Evolutionary conservation across 306 rosid species (phyloP), one percentile per base, ranked within the genome.

Genomic region (Calophaca sinica): DNA sequence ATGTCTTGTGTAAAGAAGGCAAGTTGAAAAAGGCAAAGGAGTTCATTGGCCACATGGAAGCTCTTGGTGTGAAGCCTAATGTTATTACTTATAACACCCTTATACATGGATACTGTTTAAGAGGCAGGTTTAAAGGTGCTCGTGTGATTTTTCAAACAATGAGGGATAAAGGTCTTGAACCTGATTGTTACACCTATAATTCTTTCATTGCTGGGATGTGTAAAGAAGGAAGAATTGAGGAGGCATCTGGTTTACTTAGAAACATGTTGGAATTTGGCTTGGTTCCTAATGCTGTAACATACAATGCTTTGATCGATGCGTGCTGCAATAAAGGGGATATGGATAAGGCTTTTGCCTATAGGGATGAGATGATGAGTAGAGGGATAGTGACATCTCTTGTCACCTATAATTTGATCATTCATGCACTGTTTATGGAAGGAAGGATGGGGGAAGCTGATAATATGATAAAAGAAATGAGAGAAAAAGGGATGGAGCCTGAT

Each of bases 1-100:
- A 91, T 87, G 92, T 89, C 61, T 76, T 94, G 84, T 91, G 97
- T 52, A 94, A 82, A 81, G 89, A 91, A 82, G 96, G 91, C 49
- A 94, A 91, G 87, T 62, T 91, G 87, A 88, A 87, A 82, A 88
- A 75, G 81, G 97, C 98, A 0, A 88, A 84, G 62, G 96, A 86
- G 61, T 87, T 91, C 57, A 73, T 89, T 72, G 94, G 76, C 29
- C 67, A 76, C 26, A 94, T 94, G 97, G 96, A 91, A 62, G 66
- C 35, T 82, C 69, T 83, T 38, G 93, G 90, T 46, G 46, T 87
- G 33, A 74, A 84, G 80, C 91, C 97, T 6, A 87, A 72, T 82
- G 81, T 77, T 58, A 88, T 91, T 65, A 89, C 97, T 33, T 94
- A 91, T 33, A 94, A 94, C 35, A 88, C 97, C 0, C 20, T 94